Percentiles rank a stretch among this genome's conserved stretches.
Evolutionary conservation across 225 moss, liverwort and hornwort species (phyloP).

Genomic region (Climacium dendroides): DNA sequence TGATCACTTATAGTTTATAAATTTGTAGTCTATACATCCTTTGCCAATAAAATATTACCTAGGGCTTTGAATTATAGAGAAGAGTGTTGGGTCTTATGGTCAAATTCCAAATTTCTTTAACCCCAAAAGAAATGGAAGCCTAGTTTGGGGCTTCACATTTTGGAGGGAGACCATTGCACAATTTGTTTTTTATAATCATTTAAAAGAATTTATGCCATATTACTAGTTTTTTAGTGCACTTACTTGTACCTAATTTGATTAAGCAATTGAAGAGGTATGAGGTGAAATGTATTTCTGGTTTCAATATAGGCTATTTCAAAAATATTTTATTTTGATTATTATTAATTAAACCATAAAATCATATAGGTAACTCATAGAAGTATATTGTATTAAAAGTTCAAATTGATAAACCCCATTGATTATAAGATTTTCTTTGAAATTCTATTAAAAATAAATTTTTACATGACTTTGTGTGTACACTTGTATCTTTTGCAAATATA

Average conservation of each 20-base stretch:
- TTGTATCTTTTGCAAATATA: too few relatives aligned
- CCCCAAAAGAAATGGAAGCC: rapidly evolving
- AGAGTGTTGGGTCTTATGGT: rapidly evolving
- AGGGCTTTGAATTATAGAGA: rapidly evolving
- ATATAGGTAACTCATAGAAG: background rate
- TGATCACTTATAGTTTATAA: background rate
- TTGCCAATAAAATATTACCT: rapidly evolving
- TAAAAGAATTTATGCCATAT: rapidly evolving
- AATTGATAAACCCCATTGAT: background rate
- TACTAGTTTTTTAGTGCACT: background rate
- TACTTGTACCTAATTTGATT: background rate
- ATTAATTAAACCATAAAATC: background rate
- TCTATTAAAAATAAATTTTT: background rate
- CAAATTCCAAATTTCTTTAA: background rate
- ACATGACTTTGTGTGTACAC: rapidly evolving
- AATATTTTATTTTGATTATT: background rate
- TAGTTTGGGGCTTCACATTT: background rate
- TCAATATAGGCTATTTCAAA: rapidly evolving
- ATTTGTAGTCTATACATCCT: background rate
- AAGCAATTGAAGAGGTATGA: background rate
- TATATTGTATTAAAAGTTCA: too few relatives aligned
- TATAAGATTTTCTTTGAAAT: background rate
- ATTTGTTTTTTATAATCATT: rapidly evolving
- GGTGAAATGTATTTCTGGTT: background rate
- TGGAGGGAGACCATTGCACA: rapidly evolving